Conservation (phyloP, 371 early-diverging fungal species). For the Mucor piriformis region DNA sequence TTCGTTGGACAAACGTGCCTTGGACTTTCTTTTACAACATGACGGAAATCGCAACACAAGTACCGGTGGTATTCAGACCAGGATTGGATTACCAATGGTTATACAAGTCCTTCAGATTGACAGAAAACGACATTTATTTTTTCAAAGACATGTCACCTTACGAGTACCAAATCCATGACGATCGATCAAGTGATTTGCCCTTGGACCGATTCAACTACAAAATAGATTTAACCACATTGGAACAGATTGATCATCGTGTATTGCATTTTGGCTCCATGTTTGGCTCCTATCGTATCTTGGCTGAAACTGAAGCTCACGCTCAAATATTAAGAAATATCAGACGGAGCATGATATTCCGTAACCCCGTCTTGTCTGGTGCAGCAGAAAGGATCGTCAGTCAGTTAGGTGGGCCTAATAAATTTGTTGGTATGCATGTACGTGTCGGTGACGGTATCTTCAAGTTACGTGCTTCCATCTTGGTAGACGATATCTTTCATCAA, state of each 20-base stretch:
- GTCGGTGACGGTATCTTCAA: slow-evolving; percentile 61
- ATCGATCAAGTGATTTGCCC: slow-evolving; percentile 40
- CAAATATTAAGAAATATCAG: slow-evolving; percentile 41
- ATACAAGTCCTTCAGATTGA: slow-evolving; percentile 18
- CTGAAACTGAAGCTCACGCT: slow-evolving; percentile 45
- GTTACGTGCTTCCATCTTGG: slow-evolving; percentile 42
- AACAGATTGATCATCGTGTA: slow-evolving; percentile 44
- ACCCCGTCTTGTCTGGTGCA: slow-evolving; percentile 51
- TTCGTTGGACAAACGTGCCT: slow-evolving; percentile 57
- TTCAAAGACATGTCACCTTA: slow-evolving; percentile 57
- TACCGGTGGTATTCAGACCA: slow-evolving; percentile 38
- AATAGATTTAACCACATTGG: slow-evolving; percentile 46
- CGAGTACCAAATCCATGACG: slow-evolving; percentile 57
- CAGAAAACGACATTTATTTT: slow-evolving; percentile 43
- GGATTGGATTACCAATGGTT: slow-evolving; percentile 51
- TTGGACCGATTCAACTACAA: slow-evolving; percentile 49
- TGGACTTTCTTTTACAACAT: slow-evolving; percentile 60
- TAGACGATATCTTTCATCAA: slow-evolving; percentile 50
- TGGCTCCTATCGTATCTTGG: slow-evolving; percentile 58
- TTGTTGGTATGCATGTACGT: slow-evolving; percentile 59
- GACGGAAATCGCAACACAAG: slow-evolving; percentile 37
- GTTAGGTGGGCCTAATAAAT: slow-evolving; percentile 48
- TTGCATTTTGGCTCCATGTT: slow-evolving; percentile 64
- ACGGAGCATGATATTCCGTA: slow-evolving; percentile 51
- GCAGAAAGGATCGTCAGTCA: slow-evolving; percentile 44